phyloP scores from a whole-genome alignment of 495 filamentous ascomycete species.

The Aspergillus nidulans region DNA sequence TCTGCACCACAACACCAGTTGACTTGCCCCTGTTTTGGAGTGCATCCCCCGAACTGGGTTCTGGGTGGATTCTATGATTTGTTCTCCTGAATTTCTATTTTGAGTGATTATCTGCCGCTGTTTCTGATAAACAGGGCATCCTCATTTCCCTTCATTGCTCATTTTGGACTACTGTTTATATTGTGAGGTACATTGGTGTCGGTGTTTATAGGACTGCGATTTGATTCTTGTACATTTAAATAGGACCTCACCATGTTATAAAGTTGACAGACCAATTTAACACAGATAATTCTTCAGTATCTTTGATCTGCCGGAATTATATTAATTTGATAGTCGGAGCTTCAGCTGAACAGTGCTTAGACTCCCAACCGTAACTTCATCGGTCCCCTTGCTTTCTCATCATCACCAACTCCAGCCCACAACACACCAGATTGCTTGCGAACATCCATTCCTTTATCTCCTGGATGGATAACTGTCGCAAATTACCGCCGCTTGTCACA shows the following conservation, averaged over 20 bases:
- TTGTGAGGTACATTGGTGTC: constrained; percentile 15
- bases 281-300: no score
- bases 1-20: not conserved
- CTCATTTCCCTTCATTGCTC: constrained; percentile 13
- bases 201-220: constrained; percentile 12
- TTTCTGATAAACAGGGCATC: constrained; percentile 4
- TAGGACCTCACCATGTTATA: not conserved
- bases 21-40: not conserved
- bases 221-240: constrained; percentile 13
- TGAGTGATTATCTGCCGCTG: constrained; percentile 11
- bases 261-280: not conserved
- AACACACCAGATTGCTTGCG: not conserved
- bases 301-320: no score
- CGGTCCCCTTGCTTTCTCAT: not conserved
- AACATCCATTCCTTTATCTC: constrained; percentile 1
- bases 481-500: not conserved
- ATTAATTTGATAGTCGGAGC: not conserved
- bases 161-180: constrained; percentile 11
- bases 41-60: constrained; percentile 9
- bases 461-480: not conserved
- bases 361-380: not conserved
- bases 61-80: constrained; percentile 12
- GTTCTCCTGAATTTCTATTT: constrained; percentile 1
- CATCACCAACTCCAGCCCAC: not conserved
- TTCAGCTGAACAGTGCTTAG: not conserved